These are phyloP conservation scores for Leccinum solheimii DNA, from an alignment of 1,284 basidiomycete genomes.

Conservation along the genomic window DNA sequence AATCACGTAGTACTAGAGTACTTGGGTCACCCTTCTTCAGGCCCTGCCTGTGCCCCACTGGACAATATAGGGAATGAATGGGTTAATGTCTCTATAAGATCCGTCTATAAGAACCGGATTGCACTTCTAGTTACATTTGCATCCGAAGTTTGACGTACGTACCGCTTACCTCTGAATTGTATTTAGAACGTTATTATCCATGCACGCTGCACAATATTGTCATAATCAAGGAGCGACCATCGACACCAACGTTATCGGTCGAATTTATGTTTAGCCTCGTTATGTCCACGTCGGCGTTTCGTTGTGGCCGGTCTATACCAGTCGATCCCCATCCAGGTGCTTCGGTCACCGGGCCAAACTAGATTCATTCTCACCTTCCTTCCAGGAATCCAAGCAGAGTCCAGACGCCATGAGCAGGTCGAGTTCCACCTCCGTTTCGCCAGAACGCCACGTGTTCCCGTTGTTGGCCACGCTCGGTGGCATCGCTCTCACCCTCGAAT, in stretches of 20 bases:
- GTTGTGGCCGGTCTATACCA: not conserved
- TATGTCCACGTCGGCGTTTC: too few relatives aligned
- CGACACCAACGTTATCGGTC: not conserved
- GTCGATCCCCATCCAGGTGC: not conserved
- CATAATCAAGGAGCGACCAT: too few relatives aligned
- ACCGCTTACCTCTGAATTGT: not conserved
- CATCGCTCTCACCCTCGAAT: slow-evolving; percentile 14
- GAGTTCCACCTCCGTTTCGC: slow-evolving; percentile 4
- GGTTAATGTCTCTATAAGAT: not conserved
- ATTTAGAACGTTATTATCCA: not conserved
- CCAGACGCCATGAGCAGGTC: slow-evolving; percentile 8
- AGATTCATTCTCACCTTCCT: not conserved
- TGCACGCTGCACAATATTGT: not conserved
- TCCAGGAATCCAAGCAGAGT: not conserved
- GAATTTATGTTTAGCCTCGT: not conserved
- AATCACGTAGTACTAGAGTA: not conserved
- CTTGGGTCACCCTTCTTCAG: not conserved
- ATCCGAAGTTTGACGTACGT: not conserved
- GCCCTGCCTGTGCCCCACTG: not conserved
- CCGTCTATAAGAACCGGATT: not conserved
- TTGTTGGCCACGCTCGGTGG: slow-evolving; percentile 20
- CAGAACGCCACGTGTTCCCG: slow-evolving; percentile 24
- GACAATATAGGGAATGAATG: not conserved
- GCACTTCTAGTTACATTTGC: not conserved
- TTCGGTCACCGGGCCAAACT: not conserved